phyloP scores from a whole-genome alignment of 495 filamentous ascomycete genomes.

The Mycothermus thermophilus region DNA sequence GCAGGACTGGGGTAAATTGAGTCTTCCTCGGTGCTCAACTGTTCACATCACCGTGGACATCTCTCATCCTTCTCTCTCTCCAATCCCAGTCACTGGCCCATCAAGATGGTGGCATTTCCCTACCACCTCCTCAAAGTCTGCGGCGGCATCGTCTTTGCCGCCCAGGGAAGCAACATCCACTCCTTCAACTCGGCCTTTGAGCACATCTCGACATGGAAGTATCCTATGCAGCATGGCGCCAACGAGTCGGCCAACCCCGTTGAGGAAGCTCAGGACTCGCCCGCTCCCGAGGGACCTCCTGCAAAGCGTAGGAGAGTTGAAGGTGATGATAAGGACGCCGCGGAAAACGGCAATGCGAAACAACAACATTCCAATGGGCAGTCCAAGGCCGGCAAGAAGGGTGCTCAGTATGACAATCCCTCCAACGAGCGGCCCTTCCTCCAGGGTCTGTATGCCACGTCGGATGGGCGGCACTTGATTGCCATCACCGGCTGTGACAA shows the following conservation, averaged over 20 bases:
- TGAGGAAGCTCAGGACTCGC: slow-evolving; percentile 5
- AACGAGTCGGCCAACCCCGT: slow-evolving; percentile 2
- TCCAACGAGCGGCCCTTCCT: slow-evolving; percentile 26
- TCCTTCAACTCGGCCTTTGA: slow-evolving; percentile 23
- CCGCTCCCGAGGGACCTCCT: slow-evolving; percentile 17
- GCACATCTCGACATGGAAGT: slow-evolving; percentile 29
- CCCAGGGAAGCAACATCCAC: slow-evolving; percentile 27
- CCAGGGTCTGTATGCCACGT: slow-evolving; percentile 41
- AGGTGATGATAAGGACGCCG: slow-evolving; percentile 1
- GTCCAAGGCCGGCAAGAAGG: slow-evolving; percentile 7
- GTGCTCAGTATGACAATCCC: slow-evolving; percentile 4
- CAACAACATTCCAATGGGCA: neutral
- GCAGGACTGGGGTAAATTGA: neutral
- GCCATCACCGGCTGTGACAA: slow-evolving; percentile 83
- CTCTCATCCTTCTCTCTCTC: neutral
- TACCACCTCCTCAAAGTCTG: slow-evolving; percentile 29
- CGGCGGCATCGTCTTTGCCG: slow-evolving; percentile 28
- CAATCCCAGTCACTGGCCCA: no score
- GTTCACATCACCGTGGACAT: no score
- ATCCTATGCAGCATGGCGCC: slow-evolving; percentile 10
- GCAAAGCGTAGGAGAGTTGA: slow-evolving; percentile 19
- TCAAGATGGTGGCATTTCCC: slow-evolving; percentile 27
- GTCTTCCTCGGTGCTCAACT: no score
- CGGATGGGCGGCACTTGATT: slow-evolving; percentile 51
- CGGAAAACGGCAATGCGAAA: slow-evolving; percentile 2